Base-by-base conservation (phyloP, 441 rosid species). In the Pelargonium cotyledonis region DNA sequence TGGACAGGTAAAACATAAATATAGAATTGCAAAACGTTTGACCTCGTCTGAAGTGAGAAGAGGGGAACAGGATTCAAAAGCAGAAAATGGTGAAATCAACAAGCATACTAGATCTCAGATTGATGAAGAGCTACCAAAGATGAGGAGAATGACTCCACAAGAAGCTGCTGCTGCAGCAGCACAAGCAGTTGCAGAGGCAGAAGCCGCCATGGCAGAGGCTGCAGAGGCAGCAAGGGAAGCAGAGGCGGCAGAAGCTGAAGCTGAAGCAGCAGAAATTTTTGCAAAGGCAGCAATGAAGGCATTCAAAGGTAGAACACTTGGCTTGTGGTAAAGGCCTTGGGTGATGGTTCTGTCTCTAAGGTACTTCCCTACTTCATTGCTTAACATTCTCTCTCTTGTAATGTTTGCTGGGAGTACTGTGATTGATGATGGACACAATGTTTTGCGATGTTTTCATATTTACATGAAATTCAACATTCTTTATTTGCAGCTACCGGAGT, bases 211-310 rank as follows among this genome's bases (percentile, higher is more conserved):
- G 46, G 85, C 95, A 19, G 96, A 89, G 76, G 99, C 99, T 75
- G 96, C 88, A 85, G 85, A 80, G 75, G 99, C 99, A 68, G 95
- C 97, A 70, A 88, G 88, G 84, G 88, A 89, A 76, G 99, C 97
- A 53, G 97, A 87, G 64, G 85, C 79, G 63, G 97, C 96, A 64
- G 99, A 94, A 81, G 99, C 95, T 4, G 95, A 89, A 83, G 99
- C 99, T 6, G 99, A 91, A 78, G 97, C 99, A 53, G 94, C 97
- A 14, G 88, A 87, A 68, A 81, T 88, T 67, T 87, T 88, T 77
- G 90, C 92, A 18, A 79, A 87, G 74, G 99, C 96, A 35, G 97
- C 97, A 66, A 78, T 82, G 77, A 88, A 86, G 70, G 94, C 99
- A 65, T 80, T 88, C 66, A 88, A 85, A 80, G 75, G 76, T 75